Evolutionary conservation across 345 rosid species (phyloP), one percentile per base, ranked within the genome.

Genomic region (Dimocarpus longan): DNA sequence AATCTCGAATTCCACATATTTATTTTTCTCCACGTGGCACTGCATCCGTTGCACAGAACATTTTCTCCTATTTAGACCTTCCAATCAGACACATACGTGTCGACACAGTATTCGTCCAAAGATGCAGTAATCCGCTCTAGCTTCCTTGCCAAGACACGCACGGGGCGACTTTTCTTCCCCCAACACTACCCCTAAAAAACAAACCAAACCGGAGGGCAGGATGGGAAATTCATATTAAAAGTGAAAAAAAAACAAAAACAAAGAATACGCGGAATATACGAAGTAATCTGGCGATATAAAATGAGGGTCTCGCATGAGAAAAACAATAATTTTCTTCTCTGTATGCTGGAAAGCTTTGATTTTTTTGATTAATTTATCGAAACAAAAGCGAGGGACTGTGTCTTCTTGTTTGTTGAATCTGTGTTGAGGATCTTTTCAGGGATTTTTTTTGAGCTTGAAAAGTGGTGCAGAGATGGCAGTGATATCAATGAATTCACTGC

Each of bases 401-500:
- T 60, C 26, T 60, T n/a, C 26, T 21, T 22, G 65, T 21, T 60
- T 19, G 50, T 46, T 10, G 59, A 54, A n/a, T 57, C 11, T 57
- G 50, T 57, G 16, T n/a, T 32, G 42, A 22, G 13, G 56, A 42
- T 11, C 16, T 19, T 56, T 62, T 42, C 59, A 62, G 77, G 77
- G n/a, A n/a, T n/a, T 54, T 74, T 62, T 28, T 12, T 21, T 43
- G 3, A 7, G 59, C 18, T 10, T 1, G 22, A 48, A 52, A 64
- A 82, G n/a, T n/a, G 59, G 6, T 10, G 65, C 16, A 22, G 28
- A 21, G 50, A 90, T 93, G 85, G 83, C 90, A 26, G 81, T 80
- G 68, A 8, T 85, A 59, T 79, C 95, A 6, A 24, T 92, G 81
- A 79, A 82, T 80, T 88, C 97, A 1, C 82, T 91, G 32, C 99